phyloP scores from a whole-genome alignment of 768 basidiomycete genomes.

The Leucosporidium creatinivorum region DNA sequence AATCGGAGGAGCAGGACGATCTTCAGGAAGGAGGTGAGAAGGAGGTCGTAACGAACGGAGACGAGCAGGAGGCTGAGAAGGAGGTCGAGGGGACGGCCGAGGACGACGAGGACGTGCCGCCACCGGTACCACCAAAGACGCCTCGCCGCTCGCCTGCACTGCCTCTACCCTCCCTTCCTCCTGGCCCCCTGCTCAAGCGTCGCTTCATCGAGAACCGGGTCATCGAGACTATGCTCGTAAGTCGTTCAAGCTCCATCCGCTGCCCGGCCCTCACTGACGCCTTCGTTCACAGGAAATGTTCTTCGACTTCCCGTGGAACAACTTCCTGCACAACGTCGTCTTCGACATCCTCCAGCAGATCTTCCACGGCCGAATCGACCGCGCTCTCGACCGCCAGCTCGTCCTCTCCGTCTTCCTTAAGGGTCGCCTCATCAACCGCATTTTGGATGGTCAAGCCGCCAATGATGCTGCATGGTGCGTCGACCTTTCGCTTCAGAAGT shows the following conservation, averaged over 20 bases:
- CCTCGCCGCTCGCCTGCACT: constrained; percentile 27
- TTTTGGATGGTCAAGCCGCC: constrained; percentile 72
- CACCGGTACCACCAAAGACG: constrained; percentile 10
- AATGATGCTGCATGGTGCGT: constrained; percentile 70
- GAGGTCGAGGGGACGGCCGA: constrained; percentile 34
- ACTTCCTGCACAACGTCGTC: constrained; percentile 91
- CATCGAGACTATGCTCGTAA: constrained; percentile 66
- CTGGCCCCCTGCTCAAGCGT: constrained; percentile 72
- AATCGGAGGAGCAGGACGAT: constrained; percentile 51
- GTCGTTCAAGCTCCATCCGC: constrained; percentile 33
- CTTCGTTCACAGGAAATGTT: constrained; percentile 65
- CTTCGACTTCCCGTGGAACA: constrained; percentile 95
- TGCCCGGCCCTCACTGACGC: neutral
- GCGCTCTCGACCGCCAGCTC: constrained; percentile 75
- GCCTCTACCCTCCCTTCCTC: constrained; percentile 28
- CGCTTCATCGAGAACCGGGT: constrained; percentile 68
- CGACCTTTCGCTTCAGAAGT: constrained; percentile 42
- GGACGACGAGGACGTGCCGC: constrained; percentile 26
- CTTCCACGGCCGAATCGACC: constrained; percentile 74
- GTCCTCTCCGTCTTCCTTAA: constrained; percentile 79
- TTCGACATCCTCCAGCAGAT: constrained; percentile 96
- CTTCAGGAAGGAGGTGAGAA: neutral
- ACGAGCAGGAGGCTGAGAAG: neutral
- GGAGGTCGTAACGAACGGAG: neutral
- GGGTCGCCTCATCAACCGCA: constrained; percentile 69